phyloP scores from a whole-genome alignment of 2,329 filamentous ascomycete species.

The Fusarium ramigenum region DNA sequence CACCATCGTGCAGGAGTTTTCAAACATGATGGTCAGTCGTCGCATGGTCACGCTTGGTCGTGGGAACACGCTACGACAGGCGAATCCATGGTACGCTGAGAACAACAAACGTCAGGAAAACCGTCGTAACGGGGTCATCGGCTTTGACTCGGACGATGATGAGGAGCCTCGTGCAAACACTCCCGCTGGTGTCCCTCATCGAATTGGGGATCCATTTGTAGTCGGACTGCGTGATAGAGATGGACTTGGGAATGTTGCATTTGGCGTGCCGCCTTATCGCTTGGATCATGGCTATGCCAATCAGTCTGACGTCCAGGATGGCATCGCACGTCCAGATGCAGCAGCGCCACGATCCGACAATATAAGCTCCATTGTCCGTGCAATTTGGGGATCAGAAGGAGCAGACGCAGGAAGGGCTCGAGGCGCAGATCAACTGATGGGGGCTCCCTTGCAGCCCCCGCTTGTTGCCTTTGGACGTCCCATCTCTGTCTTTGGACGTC shows the following conservation, averaged over 20 bases:
- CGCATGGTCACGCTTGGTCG: neutral
- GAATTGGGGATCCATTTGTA: neutral
- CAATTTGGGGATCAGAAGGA: neutral
- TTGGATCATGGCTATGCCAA: neutral
- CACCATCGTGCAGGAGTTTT: conserved; percentile 22
- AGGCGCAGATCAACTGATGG: neutral
- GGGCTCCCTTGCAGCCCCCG: no score
- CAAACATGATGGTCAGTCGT: neutral
- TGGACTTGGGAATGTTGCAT: neutral
- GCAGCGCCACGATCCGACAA: neutral
- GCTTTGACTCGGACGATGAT: neutral
- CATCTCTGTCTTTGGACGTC: neutral
- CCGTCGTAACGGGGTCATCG: neutral
- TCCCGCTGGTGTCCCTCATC: neutral
- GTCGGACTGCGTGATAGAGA: neutral
- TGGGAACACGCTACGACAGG: no score
- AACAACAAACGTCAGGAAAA: neutral
- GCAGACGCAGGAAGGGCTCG: neutral
- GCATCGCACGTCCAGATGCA: neutral
- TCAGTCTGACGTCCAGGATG: neutral
- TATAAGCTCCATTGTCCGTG: neutral
- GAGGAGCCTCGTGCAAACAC: neutral
- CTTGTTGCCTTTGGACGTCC: neutral
- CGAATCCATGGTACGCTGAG: neutral
- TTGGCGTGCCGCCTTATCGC: no score